Base-by-base conservation (phyloP, 2,329 filamentous ascomycete genomes). In the Sordariomycetes sp. region DNA sequence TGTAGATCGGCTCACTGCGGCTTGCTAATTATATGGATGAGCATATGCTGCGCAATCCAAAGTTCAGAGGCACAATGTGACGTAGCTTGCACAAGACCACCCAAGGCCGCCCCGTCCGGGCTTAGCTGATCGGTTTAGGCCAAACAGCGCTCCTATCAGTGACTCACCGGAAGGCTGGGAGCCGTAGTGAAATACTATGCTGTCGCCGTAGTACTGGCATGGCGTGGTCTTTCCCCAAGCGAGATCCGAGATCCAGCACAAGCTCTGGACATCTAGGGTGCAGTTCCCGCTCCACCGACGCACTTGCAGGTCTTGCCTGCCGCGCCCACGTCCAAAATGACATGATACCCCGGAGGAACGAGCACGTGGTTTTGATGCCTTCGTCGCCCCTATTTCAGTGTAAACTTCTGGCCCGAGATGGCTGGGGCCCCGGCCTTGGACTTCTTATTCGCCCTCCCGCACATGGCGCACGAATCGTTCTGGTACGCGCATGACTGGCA, bases 401-500 rank as follows among this genome's bases (percentile, higher is more conserved):
- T 83, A 63, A 83, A 85, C 65, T 85, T 86, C 65, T 85, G 80
- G 1, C 80, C 82, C 53, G 79, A 73, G 12, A 87, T 74, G 4
- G 78, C 71, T 5, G 82, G 81, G 8, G 77, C 79, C 11, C 75
- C 72, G 5, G 73, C 66, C 50, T 75, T 79, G 24, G 75, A 65
- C 61, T 78, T 76, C 32, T 77, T 77, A 63, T 79, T 79, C 12
- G 77, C 72, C 67, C 85, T 86, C 46, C 83, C 83, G 64, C 83
- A 87, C 71, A 85, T 82, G 20, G 82, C 75, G 65, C 83, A 87
- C 3, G 78, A 73, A 66, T 86, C 80, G 60, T 77, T 75, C 65
- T 80, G 78, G 68, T 85, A 87, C 14, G 83, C 82, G 67, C 83
- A 87, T 51, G 77, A 76, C 61, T 86, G 79, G 64, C 83, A 87